Evolutionary conservation across 306 rosid species (phyloP).

Genomic region (Coriaria nepalensis): DNA sequence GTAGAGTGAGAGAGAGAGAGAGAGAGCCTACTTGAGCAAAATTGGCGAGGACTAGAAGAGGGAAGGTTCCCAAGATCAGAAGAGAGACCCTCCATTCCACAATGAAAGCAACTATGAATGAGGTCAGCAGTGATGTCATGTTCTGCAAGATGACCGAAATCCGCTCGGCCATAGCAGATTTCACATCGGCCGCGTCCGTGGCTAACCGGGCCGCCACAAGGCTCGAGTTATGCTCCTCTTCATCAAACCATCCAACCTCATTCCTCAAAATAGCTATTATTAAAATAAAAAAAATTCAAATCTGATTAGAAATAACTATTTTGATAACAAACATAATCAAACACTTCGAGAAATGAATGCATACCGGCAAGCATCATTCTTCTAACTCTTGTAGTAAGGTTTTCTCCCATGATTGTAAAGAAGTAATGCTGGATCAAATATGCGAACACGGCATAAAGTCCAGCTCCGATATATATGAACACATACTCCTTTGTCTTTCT

Average conservation of each 20-base stretch:
- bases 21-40: conserved; percentile 72
- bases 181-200: conserved; percentile 93
- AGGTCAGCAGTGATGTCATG: conserved; percentile 95
- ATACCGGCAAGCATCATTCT: conserved; percentile 99
- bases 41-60: conserved; percentile 89
- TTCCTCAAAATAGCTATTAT: conserved; percentile 66
- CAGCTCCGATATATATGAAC: conserved; percentile 87
- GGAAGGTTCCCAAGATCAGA: conserved; percentile 79
- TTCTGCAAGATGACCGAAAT: conserved; percentile 87
- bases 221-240: conserved; percentile 96
- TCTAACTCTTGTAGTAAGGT: conserved; percentile 95
- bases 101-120: conserved; percentile 92
- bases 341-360: background rate
- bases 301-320: background rate
- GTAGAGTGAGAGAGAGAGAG: background rate
- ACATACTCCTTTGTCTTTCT: conserved; percentile 87
- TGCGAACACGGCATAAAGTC: conserved; percentile 85
- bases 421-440: conserved; percentile 97
- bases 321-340: background rate
- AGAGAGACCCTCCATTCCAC: conserved; percentile 99
- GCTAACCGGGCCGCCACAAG: conserved; percentile 76
- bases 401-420: conserved; percentile 96
- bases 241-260: conserved; percentile 99
- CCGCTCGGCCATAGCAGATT: conserved; percentile 93
- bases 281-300: background rate